Base-by-base conservation (phyloP, 2,329 filamentous ascomycete species). In the Phialophora expanda region DNA sequence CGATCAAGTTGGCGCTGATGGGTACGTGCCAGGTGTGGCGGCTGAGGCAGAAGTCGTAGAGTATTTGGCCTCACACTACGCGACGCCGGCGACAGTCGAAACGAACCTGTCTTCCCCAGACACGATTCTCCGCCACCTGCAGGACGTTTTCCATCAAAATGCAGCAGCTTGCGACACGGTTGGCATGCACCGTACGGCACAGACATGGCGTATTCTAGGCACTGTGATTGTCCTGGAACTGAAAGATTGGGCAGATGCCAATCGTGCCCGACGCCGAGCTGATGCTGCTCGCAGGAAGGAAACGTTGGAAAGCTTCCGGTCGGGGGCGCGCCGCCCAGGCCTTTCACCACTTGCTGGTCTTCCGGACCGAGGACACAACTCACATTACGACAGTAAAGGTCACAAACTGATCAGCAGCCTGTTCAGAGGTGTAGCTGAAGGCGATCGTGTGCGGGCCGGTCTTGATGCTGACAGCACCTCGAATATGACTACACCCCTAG, bases 151-250 rank as follows among this genome's bases (percentile, higher is more conserved):
- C 57, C 79, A 83, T 61, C 79, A 82, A 38, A 88, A 88, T 74
- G 83, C 84, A 4, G 76, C 80, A 54, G 80, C 83, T 69, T 85
- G 85, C 28, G 80, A 85, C 67, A 76, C 79, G 64, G 80, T 81
- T 38, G 80, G 81, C 46, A 76, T 83, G 67, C 78, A 83, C 69
- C 80, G 82, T 61, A 76, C 86, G 54, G 84, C 86, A 34, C 84
- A 87, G 68, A 85, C 85, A 22, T 89, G 86, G 86, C 82, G 81
- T 61, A 81, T 88, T 24, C 75, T 87, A 38, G 83, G 82, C 61
- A 78, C 80, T 62, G 79, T 82, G 28, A 78, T 86, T 61, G 73
- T 81, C 2, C 79, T 82, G 64, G 84, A 86, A 65, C 77, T 86
- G 30, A 77, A 77, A 63, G 66, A 72, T 48, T 79, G 78, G 70